Evolutionary conservation across 495 filamentous ascomycete species (phyloP).

Genomic region (Achaetomiella virescens): DNA sequence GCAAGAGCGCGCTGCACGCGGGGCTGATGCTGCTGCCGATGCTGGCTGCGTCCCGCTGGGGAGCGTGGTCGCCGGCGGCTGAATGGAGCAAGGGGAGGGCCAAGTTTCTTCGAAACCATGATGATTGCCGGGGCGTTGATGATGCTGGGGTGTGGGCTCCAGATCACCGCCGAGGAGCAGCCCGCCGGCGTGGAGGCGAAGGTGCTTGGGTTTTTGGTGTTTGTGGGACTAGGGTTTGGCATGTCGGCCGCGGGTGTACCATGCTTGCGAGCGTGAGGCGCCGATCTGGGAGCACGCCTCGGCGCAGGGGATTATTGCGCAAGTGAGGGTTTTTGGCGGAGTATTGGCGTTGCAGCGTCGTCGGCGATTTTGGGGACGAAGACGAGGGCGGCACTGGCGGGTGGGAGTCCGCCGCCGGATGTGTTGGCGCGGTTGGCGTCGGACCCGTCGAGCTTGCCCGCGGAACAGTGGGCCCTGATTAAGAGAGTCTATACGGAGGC

Average conservation of each 20-base stretch:
- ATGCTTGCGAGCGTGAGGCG: conserved; percentile 30
- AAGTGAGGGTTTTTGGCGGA: conserved; percentile 47
- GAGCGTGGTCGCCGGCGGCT: conserved; percentile 37
- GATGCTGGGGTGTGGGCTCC: conserved; percentile 35
- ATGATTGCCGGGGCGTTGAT: conserved; percentile 28
- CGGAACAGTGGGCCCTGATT: conserved; percentile 15
- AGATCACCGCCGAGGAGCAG: conserved; percentile 28
- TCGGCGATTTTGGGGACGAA: conserved; percentile 38
- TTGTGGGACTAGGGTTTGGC: conserved; percentile 45
- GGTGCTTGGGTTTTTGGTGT: conserved; percentile 38
- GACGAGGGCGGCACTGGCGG: conserved; percentile 15
- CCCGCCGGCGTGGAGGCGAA: conserved; percentile 28
- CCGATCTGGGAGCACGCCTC: conserved; percentile 37
- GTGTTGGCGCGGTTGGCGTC: conserved; percentile 23
- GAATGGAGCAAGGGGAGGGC: conserved; percentile 23
- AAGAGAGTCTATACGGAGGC: conserved; percentile 33
- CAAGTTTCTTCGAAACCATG: conserved; percentile 33
- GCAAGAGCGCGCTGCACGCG: conserved; percentile 39
- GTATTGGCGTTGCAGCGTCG: conserved; percentile 47
- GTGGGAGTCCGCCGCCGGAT: conserved; percentile 14
- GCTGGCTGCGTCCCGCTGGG: conserved; percentile 42
- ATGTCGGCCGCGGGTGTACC: conserved; percentile 34
- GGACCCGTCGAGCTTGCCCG: not conserved
- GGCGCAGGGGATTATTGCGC: conserved; percentile 47
- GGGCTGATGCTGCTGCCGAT: conserved; percentile 57